Evolutionary conservation across 768 basidiomycete species (phyloP), one percentile per base, ranked within the genome.

Genomic region (Boletus huronensis): DNA sequence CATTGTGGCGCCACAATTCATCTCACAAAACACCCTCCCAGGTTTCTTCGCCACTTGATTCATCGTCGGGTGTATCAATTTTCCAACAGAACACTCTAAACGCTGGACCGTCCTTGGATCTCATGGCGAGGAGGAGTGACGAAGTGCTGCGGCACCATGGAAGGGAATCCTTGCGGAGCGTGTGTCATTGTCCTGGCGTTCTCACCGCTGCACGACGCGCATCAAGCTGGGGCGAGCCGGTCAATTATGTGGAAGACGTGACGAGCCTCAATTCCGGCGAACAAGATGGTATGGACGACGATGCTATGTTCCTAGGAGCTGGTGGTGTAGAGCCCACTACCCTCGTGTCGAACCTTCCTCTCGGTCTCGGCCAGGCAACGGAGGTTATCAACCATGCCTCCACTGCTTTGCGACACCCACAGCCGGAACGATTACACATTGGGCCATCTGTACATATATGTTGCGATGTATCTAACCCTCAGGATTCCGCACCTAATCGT

Each of bases 151-250:
- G 70, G 40, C 68, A 67, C 14, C 64, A 57, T n/a, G 68, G 63
- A 41, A 65, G 62, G 40, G 71, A 62, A 29, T 68, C 50, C 3
- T 58, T 48, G 17, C 69, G 55, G 23, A 66, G 64, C 21, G 50
- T 61, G 42, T 63, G 65, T 56, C 66, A 68, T 29, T 52, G 60
- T 50, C 57, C 64, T 40, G 67, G 72, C 7, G 47, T 54, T 48
- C 63, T 78, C 39, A 74, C 74, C 13, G 75, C 77, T 31, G 82
- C 80, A 26, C 75, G 80, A 54, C 75, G 85, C 6, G 85, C 85
- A 10, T 82, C 84, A 47, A 85, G 84, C 61, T 86, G 84, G 85
- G 84, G 82, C 0, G 83, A 74, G 11, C 66, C 75, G 16, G 74
- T 71, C 59, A 77, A 65, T 64, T 66, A 70, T 59, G 50, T 72